phyloP scores from a whole-genome alignment of 192 early-diverging fungal genomes.

The Rhizoclosmatium globosum region DNA sequence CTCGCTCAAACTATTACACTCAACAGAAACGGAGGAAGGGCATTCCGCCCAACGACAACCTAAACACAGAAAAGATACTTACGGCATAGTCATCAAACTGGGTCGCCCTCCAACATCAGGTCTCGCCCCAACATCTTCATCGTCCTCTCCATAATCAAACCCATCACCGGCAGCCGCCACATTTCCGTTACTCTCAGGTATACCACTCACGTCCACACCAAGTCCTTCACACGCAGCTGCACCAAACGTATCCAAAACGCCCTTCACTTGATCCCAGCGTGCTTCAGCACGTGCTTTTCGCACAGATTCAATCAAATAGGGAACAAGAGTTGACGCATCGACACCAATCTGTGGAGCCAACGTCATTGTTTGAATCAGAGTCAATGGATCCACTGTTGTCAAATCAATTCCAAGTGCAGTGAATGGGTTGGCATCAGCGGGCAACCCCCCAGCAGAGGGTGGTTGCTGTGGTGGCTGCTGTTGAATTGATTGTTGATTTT shows the following conservation, averaged over 20 bases:
- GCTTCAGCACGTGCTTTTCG: background rate
- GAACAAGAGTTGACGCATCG: constrained; percentile 11
- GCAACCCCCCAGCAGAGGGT: background rate
- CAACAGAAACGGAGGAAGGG: too few species aligned
- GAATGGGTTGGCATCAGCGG: background rate
- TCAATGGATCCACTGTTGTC: constrained; percentile 14
- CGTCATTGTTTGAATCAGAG: constrained; percentile 21
- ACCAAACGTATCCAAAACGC: constrained; percentile 3
- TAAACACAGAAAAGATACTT: background rate
- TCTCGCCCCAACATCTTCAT: constrained; percentile 20
- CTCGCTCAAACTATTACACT: too few species aligned
- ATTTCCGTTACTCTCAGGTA: background rate
- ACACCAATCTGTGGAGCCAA: background rate
- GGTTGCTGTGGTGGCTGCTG: background rate
- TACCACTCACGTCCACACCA: constrained; percentile 6
- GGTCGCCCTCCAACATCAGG: background rate
- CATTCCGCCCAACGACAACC: background rate
- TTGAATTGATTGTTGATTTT: background rate
- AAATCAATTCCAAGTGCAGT: constrained; percentile 18
- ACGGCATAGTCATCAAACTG: background rate
- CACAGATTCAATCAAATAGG: background rate
- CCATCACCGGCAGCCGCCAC: background rate
- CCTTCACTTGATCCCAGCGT: background rate
- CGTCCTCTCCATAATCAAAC: constrained; percentile 33
- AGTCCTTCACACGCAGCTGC: constrained; percentile 14